phyloP scores from a whole-genome alignment of 441 rosid genomes.

The Brassica balearica region DNA sequence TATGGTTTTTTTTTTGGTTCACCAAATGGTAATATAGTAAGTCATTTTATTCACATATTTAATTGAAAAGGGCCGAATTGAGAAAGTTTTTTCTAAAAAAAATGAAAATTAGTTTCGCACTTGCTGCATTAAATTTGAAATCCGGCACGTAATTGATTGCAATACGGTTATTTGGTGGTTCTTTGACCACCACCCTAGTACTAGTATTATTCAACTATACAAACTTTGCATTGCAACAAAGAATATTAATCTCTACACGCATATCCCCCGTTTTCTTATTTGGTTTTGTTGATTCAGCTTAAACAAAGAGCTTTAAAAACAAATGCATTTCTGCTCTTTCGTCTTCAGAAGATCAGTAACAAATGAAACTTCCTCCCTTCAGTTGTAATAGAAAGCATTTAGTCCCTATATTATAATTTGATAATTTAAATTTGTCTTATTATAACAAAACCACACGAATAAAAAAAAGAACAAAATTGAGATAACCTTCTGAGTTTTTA shows the following conservation, averaged over 20 bases:
- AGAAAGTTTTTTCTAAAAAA: not conserved
- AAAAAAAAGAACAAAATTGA: no score
- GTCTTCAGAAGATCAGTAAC: no score
- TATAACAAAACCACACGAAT: not conserved
- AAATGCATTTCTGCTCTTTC: no score
- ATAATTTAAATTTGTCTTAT: no score
- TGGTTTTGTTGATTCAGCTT: not conserved
- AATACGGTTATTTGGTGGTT: constrained; percentile 34
- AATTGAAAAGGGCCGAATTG: not conserved
- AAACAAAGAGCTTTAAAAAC: no score
- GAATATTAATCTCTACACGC: not conserved
- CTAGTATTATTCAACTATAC: not conserved
- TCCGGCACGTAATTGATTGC: constrained; percentile 34
- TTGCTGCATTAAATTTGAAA: constrained; percentile 33
- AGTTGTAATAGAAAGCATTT: no score
- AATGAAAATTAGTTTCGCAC: not conserved
- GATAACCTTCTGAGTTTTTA: not conserved
- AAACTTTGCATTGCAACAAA: not conserved
- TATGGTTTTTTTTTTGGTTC: no score
- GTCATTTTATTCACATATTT: not conserved
- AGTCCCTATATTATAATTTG: no score
- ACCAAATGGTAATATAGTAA: not conserved
- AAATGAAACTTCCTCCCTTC: no score
- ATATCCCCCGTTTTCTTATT: not conserved
- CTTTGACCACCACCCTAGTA: constrained; percentile 24